Evolutionary conservation across 129 eudicot genomes (phyloP).

Genomic region (carrot (Daucus carota)): DH1_v3.0 NC_030389.2:33628001-33628500

Average conservation of each 20-base stretch:
- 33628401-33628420: neutral
- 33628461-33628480: neutral
- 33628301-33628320: no score
- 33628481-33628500: neutral
- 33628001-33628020: neutral
- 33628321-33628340: no score
- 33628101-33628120: no score
- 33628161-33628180: no score
- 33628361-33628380: no score
- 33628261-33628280: neutral
- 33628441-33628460: neutral
- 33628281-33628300: neutral
- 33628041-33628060: neutral
- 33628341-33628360: no score
- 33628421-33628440: neutral
- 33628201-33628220: no score
- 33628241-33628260: neutral
- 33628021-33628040: neutral
- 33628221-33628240: neutral
- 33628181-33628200: neutral
- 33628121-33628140: no score
- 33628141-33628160: no score
- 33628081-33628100: no score
- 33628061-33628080: no score
- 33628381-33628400: no score